phyloP scores from a whole-genome alignment of 1,139 yeast genomes.

The Saccharomyces hybrid region DNA sequence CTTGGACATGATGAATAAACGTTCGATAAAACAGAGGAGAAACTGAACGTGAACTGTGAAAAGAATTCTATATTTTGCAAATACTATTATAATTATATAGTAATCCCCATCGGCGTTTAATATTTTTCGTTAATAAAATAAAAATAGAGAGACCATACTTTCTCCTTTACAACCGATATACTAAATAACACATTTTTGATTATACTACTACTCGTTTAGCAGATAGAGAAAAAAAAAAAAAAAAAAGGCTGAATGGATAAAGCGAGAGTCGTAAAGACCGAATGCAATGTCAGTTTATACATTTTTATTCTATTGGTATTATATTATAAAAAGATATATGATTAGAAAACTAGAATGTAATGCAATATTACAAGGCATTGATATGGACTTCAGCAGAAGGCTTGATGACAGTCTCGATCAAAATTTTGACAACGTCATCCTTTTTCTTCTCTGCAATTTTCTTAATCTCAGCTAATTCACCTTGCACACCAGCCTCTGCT shows the following conservation, averaged over 20 bases:
- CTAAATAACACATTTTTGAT: background rate
- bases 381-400: slow-evolving; percentile 79
- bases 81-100: background rate
- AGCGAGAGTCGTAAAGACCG: background rate
- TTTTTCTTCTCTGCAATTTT: slow-evolving; percentile 58
- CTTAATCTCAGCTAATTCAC: slow-evolving; percentile 55
- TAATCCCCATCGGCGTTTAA: background rate
- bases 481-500: slow-evolving; percentile 56
- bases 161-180: background rate
- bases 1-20: slow-evolving; percentile 13
- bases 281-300: slow-evolving; percentile 1
- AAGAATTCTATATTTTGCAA: background rate
- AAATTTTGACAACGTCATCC: slow-evolving; percentile 58
- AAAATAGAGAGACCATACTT: background rate
- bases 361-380: slow-evolving; percentile 43
- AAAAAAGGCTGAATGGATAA: background rate
- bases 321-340: background rate
- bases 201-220: background rate
- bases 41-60: background rate
- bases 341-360: background rate
- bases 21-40: background rate
- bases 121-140: background rate
- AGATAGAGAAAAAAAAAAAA: background rate
- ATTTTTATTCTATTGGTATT: background rate
- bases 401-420: slow-evolving; percentile 70